These are phyloP conservation scores for Hericium alpestre DNA, from an alignment of 768 basidiomycete species.

Conservation along the genomic window DNA sequence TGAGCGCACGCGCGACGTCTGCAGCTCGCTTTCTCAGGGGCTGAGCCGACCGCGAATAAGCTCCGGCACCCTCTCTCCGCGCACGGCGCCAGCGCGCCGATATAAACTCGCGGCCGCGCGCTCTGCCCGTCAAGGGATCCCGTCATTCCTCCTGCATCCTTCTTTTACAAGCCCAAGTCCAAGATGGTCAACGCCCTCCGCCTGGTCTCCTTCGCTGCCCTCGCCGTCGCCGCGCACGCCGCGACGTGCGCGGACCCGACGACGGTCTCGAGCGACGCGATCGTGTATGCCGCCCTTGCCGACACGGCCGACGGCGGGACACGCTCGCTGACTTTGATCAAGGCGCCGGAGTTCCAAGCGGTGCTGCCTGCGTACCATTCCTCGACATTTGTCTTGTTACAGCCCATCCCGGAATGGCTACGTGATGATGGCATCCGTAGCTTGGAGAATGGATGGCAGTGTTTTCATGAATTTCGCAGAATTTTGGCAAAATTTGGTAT, in stretches of 20 bases:
- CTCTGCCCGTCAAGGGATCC: neutral
- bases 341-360: slow-evolving; percentile 28
- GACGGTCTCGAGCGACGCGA: slow-evolving; percentile 28
- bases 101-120: neutral
- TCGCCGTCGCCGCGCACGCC: neutral
- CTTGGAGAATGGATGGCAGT: slow-evolving; percentile 33
- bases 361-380: slow-evolving; percentile 32
- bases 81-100: too few relatives aligned
- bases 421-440: slow-evolving; percentile 54
- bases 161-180: neutral
- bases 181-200: neutral
- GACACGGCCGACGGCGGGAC: slow-evolving; percentile 29
- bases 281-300: slow-evolving; percentile 49
- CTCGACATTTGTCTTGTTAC: slow-evolving; percentile 44
- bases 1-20: too few relatives aligned
- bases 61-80: too few relatives aligned
- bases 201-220: neutral
- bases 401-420: slow-evolving; percentile 48
- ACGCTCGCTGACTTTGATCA: slow-evolving; percentile 21
- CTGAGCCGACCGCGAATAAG: too few relatives aligned
- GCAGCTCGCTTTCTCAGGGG: too few relatives aligned
- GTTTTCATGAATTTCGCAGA: neutral
- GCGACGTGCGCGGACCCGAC: neutral
- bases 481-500: neutral
- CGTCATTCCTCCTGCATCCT: neutral